Evolutionary conservation across 345 rosid genomes (phyloP).

Genomic region (Turnera subulata): DNA sequence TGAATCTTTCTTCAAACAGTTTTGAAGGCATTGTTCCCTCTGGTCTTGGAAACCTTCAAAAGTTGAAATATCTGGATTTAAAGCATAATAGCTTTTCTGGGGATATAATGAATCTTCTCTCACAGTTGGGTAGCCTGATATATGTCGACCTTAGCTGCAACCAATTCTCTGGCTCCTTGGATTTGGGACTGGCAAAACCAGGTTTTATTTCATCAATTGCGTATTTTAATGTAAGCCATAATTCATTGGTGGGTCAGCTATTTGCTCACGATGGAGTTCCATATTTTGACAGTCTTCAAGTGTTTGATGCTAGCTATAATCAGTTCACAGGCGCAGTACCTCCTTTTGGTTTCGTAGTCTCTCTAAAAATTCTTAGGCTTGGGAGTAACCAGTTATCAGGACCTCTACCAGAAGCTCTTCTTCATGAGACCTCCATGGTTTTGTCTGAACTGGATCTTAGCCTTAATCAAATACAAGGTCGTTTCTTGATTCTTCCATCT

Average conservation of each 20-base stretch:
- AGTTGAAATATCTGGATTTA: constrained; percentile 61
- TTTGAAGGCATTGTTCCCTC: constrained; percentile 54
- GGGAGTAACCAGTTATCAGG: constrained; percentile 68
- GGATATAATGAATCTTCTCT: constrained; percentile 58
- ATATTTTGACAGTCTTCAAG: constrained; percentile 79
- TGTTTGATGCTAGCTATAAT: constrained; percentile 81
- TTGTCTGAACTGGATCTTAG: constrained; percentile 83
- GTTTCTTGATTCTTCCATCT: not conserved
- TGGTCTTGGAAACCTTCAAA: constrained; percentile 43
- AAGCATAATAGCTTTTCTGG: constrained; percentile 58
- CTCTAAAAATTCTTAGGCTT: constrained; percentile 66
- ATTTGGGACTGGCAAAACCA: constrained; percentile 56
- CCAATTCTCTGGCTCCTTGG: constrained; percentile 68
- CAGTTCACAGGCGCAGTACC: constrained; percentile 62
- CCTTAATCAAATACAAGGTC: constrained; percentile 74
- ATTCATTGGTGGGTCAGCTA: constrained; percentile 55
- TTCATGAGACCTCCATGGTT: constrained; percentile 72
- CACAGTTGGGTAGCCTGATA: constrained; percentile 42
- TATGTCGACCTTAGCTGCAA: constrained; percentile 70
- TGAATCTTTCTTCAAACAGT: constrained; percentile 56
- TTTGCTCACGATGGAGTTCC: constrained; percentile 80
- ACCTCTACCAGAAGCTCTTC: constrained; percentile 54
- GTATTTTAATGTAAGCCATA: constrained; percentile 58
- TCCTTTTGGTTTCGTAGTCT: constrained; percentile 68
- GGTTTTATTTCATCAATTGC: constrained; percentile 61